Evolutionary conservation across 441 rosid species (phyloP), one percentile per base, ranked within the genome.

Genomic region (Populus hybrid): DNA sequence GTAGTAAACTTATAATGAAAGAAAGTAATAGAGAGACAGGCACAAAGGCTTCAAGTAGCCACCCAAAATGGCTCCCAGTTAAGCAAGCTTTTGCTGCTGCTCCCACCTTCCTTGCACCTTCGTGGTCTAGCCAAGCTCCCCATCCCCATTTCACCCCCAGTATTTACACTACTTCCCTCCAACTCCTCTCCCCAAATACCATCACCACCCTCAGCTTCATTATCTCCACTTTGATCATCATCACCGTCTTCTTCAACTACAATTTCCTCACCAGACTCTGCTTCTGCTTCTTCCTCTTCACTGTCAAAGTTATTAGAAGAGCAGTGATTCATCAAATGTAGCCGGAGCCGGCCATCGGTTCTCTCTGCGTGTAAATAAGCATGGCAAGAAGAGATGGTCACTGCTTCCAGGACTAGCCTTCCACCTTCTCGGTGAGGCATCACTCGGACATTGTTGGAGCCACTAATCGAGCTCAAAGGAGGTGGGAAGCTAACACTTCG

Each of bases 301-400:
- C 42, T 75, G 21, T 59, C 75, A 20, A 74, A 76, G 11, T 26
- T 23, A 2, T 24, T 24, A 20, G 28, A 12, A 4, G 8, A 23
- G 78, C 23, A 10, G 64, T 83, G 40, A 70, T 68, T 72, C 74
- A 80, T 30, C 35, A 80, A 67, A 38, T 83, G 80, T 6, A 95
- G 89, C 69, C 89, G 75, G 5, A 95, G 94, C 74, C 97, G 85
- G 73, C 99, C 99, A 70, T 91, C 77, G 84, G 85, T 86, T 69
- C 99, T 78, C 79, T 93, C 97, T 65, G 95, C 92, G 9, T 80
- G 91, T 75, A 91, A 86, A 73, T 82, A 72, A 32, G 82, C 36
- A 72, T 80, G 80, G 2, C 67, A 70, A 0, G 90, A 77, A 12
- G 89, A 85, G 38, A 84, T 82, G 77, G 73, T 84, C 11, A 84